phyloP scores from a whole-genome alignment of 2,329 filamentous ascomycete genomes.

The Helminthosporium solani region DNA sequence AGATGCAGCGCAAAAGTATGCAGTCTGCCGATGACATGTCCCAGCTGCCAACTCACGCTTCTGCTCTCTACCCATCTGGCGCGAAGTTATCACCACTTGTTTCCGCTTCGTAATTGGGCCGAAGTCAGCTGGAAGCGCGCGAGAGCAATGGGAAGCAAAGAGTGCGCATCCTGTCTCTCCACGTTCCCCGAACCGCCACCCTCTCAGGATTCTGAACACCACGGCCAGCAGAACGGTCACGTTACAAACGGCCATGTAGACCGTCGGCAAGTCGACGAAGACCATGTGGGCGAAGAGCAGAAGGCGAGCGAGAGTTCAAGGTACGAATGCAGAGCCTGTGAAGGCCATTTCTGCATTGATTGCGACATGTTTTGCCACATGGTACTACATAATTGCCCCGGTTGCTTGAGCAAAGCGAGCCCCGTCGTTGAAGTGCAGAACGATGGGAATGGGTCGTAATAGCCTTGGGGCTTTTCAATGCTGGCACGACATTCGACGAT shows the following conservation, averaged over 20 bases:
- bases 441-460: slow-evolving; percentile 17
- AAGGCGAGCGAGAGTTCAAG: slow-evolving; percentile 75
- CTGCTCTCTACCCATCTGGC: slow-evolving; percentile 74
- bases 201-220: neutral
- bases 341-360: slow-evolving; percentile 94
- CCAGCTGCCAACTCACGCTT: slow-evolving; percentile 84
- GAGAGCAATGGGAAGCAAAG: slow-evolving; percentile 42
- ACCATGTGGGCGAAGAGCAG: slow-evolving; percentile 39
- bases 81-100: slow-evolving; percentile 43
- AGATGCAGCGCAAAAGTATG: slow-evolving; percentile 89
- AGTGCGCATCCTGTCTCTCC: slow-evolving; percentile 77
- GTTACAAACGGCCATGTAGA: slow-evolving; percentile 13
- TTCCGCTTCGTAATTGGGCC: slow-evolving; percentile 74
- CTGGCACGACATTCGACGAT: neutral
- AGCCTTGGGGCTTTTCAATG: neutral
- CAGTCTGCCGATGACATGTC: slow-evolving; percentile 84
- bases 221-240: neutral
- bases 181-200: slow-evolving; percentile 60
- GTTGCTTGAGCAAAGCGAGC: slow-evolving; percentile 62
- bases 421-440: slow-evolving; percentile 10
- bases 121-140: slow-evolving; percentile 84
- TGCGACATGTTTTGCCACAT: slow-evolving; percentile 96
- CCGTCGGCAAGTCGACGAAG: slow-evolving; percentile 11
- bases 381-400: slow-evolving; percentile 92
- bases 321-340: slow-evolving; percentile 86